Evolutionary conservation across 2,329 filamentous ascomycete genomes (phyloP), one percentile per base, ranked within the genome.

Genomic region (Trichothecium roseum): DNA sequence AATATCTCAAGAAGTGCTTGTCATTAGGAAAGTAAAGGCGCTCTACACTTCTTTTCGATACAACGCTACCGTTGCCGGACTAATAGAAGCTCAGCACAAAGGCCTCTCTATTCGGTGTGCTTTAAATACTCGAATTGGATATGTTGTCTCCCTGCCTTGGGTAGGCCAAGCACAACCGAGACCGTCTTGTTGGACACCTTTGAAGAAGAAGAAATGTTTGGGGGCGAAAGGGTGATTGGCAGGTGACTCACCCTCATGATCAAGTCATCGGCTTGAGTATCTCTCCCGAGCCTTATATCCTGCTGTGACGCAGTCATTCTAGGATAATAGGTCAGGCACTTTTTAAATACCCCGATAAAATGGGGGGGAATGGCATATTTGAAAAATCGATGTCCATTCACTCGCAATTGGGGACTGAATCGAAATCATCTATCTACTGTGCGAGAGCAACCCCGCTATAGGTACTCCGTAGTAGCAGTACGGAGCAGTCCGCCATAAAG

Each of bases 1-100:
- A 95, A 52, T 85, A 81, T 32, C 83, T 80, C 47, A 91, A 89
- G 63, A 84, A 94, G 54, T 93, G 83, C 18, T 82, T 74, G 49
- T 93, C 78, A 41, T 75, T 49, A 13, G 81, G 69, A 51, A 84
- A 81, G 56, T 95, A 95, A 12, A 94, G 65, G 46, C 80, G 80
- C 53, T 94, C 87, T n/a, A 95, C 88, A 48, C 86, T 91, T 45
- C 87, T 69, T 55, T 95, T 95, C 12, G 87, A 94, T 13, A 88
- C 81, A 46, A 94, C 94, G 51, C 84, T 93, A 58, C 84, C 89
- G 53, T 79, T 88, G 55, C 94, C 94, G 39, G 87, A 95, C 74
- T 84, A 20, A n/a, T n/a, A n/a, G n/a, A n/a, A n/a, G n/a, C n/a
- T n/a, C n/a, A n/a, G n/a, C n/a, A n/a, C n/a, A n/a, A n/a, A n/a